phyloP scores from a whole-genome alignment of 805 yeast species.

The Suhomyces prunicola region DNA sequence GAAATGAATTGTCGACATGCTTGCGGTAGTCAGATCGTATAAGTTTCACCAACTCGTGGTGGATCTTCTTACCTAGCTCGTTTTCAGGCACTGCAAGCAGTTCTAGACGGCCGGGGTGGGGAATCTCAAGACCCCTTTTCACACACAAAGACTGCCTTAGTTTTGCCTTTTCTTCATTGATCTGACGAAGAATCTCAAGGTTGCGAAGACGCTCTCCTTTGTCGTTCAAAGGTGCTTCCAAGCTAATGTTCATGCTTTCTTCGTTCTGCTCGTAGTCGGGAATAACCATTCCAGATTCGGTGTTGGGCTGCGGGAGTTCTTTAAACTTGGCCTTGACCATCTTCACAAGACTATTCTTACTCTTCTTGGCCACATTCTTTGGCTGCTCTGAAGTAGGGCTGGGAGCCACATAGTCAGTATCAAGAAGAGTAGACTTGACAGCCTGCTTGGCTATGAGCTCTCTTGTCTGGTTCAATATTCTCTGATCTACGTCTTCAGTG shows the following conservation, averaged over 20 bases:
- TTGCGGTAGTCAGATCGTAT: slow-evolving; percentile 42
- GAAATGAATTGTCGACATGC: slow-evolving; percentile 18
- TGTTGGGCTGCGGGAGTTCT: slow-evolving; percentile 38
- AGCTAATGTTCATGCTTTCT: slow-evolving; percentile 7
- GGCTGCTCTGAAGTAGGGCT: not conserved
- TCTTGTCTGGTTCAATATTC: slow-evolving; percentile 30
- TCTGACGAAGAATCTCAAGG: slow-evolving; percentile 20
- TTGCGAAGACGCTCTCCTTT: slow-evolving; percentile 22
- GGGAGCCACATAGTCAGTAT: not conserved
- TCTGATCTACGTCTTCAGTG: slow-evolving; percentile 26
- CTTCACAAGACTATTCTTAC: slow-evolving; percentile 5
- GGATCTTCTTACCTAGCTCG: slow-evolving; percentile 18
- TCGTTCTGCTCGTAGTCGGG: slow-evolving; percentile 30
- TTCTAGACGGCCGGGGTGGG: slow-evolving; percentile 21
- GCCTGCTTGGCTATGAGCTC: slow-evolving; percentile 31
- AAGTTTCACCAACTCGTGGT: slow-evolving; percentile 31
- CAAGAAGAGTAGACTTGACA: slow-evolving; percentile 32
- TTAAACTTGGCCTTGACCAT: slow-evolving; percentile 10
- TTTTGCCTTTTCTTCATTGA: slow-evolving; percentile 27
- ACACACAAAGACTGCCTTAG: slow-evolving; percentile 46
- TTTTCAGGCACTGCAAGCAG: not conserved
- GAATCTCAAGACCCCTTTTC: slow-evolving; percentile 44
- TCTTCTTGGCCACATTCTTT: slow-evolving; percentile 4
- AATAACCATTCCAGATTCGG: slow-evolving; percentile 29
- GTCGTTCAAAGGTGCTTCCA: slow-evolving; percentile 12